These are phyloP conservation scores for Fusarium begoniae DNA, from an alignment of 2,329 filamentous ascomycete genomes.

Conservation along the genomic window DNA sequence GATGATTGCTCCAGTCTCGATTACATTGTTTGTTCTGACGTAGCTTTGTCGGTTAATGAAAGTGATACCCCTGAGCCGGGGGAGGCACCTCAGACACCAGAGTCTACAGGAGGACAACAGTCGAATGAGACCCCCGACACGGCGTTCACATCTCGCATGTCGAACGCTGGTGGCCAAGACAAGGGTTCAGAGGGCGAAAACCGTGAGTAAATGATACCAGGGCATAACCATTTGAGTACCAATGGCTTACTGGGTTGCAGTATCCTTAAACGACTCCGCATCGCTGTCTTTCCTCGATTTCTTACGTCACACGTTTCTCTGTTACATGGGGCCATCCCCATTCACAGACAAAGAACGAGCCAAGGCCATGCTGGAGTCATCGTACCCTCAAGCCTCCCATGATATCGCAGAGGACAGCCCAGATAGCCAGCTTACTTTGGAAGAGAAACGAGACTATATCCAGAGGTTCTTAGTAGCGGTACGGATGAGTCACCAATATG, in stretches of 20 bases:
- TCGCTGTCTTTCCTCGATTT: neutral
- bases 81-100: neutral
- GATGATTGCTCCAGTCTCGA: neutral
- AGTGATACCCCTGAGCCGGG: too few species aligned
- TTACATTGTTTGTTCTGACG: neutral
- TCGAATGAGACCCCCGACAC: neutral
- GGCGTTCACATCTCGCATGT: neutral
- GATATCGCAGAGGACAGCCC: neutral
- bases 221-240: too few species aligned
- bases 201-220: neutral
- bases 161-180: neutral
- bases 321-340: neutral
- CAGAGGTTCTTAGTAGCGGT: neutral
- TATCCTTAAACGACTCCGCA: neutral
- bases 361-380: neutral
- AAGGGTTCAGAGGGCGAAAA: neutral
- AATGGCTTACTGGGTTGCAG: too few species aligned
- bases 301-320: neutral
- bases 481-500: fast-evolving
- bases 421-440: neutral
- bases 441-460: neutral
- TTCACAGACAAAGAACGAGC: neutral
- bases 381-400: neutral
- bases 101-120: neutral
- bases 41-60: fast-evolving